Base-by-base conservation (phyloP, 257 asterid species). In the Petunia secreta region DNA sequence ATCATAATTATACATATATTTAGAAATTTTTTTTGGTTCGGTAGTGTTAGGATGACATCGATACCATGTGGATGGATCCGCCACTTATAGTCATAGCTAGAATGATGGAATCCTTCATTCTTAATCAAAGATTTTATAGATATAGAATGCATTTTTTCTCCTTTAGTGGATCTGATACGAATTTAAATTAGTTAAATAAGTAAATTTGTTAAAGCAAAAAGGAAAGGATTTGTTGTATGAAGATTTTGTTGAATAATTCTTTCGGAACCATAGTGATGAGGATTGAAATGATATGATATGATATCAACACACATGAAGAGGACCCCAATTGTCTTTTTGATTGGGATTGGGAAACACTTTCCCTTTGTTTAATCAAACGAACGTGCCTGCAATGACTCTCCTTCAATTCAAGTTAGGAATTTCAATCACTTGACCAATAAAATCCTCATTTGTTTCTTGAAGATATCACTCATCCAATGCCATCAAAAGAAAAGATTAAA, bases 271-370 rank as follows among this genome's bases (percentile, higher is more conserved):
- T 8, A 69, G 41, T 69, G 58, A 69, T 43, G 55, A 8, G 75
- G 75, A 67, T 44, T 67, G 75, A 67, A 67, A 69, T 48, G 41
- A 69, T 43, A 8, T 48, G 41, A 69, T 43, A 8, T 67, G 75
- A 67, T 69, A 16, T 16, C 55, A 5, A 44, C 75, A 66, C 75
- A 68, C 76, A 25, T 46, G 59, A 69, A 44, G 39, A 69, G 8
- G 76, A 44, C 5, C 59, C 58, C 41, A 9, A 44, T 69, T n/a
- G 9, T 46, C 34, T n/a, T 38, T 67, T 48, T 67, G 46, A 38
- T 67, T 8, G 43, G 43, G 68, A 63, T n/a, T 8, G 5, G 1
- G 3, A 52, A 52, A 57, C 1, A 11, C 16, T 53, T 25, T 14
- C 36, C 38, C 48, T 14, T 15, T 9, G 41, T 40, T 39, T 66